Percentiles rank a stretch among this genome's conserved stretches.
Conservation (phyloP, 495 filamentous ascomycete genomes). For the Podospora pseudopauciseta region DNA sequence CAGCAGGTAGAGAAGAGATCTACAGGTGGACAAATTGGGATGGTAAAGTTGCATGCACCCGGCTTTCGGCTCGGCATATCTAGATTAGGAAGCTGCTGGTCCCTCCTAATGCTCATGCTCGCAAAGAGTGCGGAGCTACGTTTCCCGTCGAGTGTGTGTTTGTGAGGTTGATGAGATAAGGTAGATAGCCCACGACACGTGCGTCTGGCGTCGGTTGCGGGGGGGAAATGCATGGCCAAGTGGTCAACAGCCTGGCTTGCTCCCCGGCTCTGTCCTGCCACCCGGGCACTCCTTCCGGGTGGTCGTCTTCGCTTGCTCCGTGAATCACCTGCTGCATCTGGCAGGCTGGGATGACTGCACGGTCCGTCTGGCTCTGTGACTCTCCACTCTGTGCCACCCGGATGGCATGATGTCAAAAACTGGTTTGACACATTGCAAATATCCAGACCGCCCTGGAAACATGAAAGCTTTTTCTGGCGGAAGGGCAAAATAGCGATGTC, state of each 20-base stretch:
- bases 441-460: slow-evolving; percentile 1
- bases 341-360: slow-evolving; percentile 7
- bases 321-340: slow-evolving; percentile 22
- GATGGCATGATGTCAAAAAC: slow-evolving; percentile 3
- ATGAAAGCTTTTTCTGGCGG: neutral
- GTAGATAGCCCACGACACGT: neutral
- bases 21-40: neutral
- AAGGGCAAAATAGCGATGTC: slow-evolving; percentile 5
- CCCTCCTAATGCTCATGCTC: neutral
- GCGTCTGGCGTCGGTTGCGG: neutral
- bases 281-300: neutral
- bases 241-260: neutral
- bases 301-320: neutral
- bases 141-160: neutral
- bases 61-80: slow-evolving; percentile 17
- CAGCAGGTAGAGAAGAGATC: too few relatives aligned
- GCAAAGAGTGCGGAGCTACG: neutral
- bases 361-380: slow-evolving; percentile 15
- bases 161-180: neutral
- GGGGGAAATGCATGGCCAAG: slow-evolving; percentile 1
- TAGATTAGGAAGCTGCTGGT: slow-evolving; percentile 20
- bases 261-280: neutral
- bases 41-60: neutral
- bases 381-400: slow-evolving; percentile 11
- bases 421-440: neutral